A percentile compares a stretch with the other conserved stretches of the same genome.
phyloP scores from a whole-genome alignment of 805 yeast species.

The Candida awuae region DNA sequence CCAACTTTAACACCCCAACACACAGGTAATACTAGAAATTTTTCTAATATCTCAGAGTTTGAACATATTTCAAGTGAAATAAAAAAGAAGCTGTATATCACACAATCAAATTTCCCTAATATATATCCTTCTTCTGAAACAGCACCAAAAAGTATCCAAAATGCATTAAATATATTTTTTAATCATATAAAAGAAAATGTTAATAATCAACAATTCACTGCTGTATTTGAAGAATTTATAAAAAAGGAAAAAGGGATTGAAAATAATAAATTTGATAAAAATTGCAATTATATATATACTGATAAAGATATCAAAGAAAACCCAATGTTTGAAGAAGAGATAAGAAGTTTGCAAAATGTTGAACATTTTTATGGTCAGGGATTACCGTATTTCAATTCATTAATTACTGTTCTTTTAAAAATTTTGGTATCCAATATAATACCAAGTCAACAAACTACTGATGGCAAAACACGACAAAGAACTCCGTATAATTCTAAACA shows the following conservation, averaged over 20 bases:
- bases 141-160: slow-evolving; percentile 69
- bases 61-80: slow-evolving; percentile 27
- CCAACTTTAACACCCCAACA: slow-evolving; percentile 54
- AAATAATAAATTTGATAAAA: slow-evolving; percentile 10
- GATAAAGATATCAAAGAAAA: slow-evolving; percentile 26
- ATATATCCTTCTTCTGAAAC: slow-evolving; percentile 25
- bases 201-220: slow-evolving; percentile 62
- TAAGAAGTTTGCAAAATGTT: slow-evolving; percentile 42
- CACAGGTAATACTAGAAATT: slow-evolving; percentile 23
- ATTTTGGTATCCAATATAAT: slow-evolving; percentile 46
- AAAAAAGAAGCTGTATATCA: slow-evolving; percentile 27
- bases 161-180: slow-evolving; percentile 65
- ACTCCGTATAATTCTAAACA: slow-evolving; percentile 5
- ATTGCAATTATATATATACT: slow-evolving; percentile 16
- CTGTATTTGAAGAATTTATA: slow-evolving; percentile 63
- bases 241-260: slow-evolving; percentile 41
- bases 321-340: slow-evolving; percentile 32
- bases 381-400: slow-evolving; percentile 50
- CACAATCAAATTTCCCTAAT: slow-evolving; percentile 28
- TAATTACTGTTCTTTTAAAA: slow-evolving; percentile 57
- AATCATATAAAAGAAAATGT: slow-evolving; percentile 58
- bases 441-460: slow-evolving; percentile 16
- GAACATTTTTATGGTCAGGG: slow-evolving; percentile 50
- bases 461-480: slow-evolving; percentile 20
- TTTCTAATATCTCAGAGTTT: slow-evolving; percentile 23